Evolutionary conservation across 73 alveolate genomes (phyloP).

Genomic region (Uronychia binucleata): DNA sequence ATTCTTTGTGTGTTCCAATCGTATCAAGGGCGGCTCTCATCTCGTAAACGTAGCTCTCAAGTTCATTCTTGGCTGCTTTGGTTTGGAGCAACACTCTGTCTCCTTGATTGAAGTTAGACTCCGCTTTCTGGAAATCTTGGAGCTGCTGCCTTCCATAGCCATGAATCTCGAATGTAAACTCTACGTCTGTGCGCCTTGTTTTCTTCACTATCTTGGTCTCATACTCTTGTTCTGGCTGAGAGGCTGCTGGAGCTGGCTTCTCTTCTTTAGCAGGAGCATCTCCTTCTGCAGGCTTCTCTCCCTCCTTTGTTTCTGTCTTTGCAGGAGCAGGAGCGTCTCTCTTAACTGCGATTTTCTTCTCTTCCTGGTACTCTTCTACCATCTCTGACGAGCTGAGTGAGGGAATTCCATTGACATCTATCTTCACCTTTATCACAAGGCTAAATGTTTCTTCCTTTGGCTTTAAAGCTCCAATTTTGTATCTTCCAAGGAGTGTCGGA

Average conservation of each 20-base stretch:
- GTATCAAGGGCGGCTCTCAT: slow-evolving; percentile 63
- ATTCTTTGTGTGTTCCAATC: slow-evolving; percentile 38
- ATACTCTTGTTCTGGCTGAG: slow-evolving; percentile 57
- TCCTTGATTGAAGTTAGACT: slow-evolving; percentile 45
- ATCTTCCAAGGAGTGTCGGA: slow-evolving; percentile 56
- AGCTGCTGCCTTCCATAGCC: slow-evolving; percentile 49
- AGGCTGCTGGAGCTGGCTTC: slow-evolving; percentile 49
- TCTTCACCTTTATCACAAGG: slow-evolving; percentile 63
- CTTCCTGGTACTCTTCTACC: slow-evolving; percentile 61
- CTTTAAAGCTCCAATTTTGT: slow-evolving; percentile 60
- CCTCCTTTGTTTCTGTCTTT: neutral
- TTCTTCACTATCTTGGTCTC: slow-evolving; percentile 61
- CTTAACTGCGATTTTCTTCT: slow-evolving; percentile 54
- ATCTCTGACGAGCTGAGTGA: slow-evolving; percentile 68
- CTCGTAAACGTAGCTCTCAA: slow-evolving; percentile 81
- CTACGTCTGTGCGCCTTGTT: slow-evolving; percentile 52
- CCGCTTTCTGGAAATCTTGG: slow-evolving; percentile 34
- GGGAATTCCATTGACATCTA: slow-evolving; percentile 67
- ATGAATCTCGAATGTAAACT: slow-evolving; percentile 29
- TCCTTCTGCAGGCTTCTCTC: slow-evolving; percentile 16
- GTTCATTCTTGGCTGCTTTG: slow-evolving; percentile 71
- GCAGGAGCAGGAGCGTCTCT: slow-evolving; percentile 44
- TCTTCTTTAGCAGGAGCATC: neutral
- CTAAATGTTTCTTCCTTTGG: slow-evolving; percentile 63
- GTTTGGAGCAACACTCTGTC: slow-evolving; percentile 67